Base-by-base conservation (phyloP, 768 basidiomycete species). In the Pleurotus eryngii region DNA sequence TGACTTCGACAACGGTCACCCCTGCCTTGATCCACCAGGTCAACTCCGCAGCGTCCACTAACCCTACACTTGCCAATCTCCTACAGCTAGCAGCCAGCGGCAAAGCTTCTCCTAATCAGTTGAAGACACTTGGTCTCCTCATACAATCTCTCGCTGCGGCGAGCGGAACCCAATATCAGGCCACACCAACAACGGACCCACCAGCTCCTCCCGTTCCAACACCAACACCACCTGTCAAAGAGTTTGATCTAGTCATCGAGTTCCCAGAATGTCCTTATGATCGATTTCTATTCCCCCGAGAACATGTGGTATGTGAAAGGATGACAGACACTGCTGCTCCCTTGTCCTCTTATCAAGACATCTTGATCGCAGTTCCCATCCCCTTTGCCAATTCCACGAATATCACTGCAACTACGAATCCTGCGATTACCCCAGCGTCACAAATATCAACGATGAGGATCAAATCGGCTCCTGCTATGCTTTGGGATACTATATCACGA, bases 201-300 rank as follows among this genome's bases (percentile, higher is more conserved):
- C 47, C 63, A 3, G 49, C 58, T 51, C 46, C 46, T 30, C 30
- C 56, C 40, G 24, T 65, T 17, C 59, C 63, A 12, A 30, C 55
- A 12, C 15, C 60, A 37, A 59, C 68, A 42, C 63, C 43, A 43
- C 65, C 80, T 15, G 65, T 77, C 35, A 85, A 80, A 64, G 80
- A 82, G n/a, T 89, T 85, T 63, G 90, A 92, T 65, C 65, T 92
- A 1, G 81, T 91, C 20, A 64, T 92, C 51, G 87, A 89, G 64
- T 91, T 89, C 61, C 72, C 77, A 49, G 90, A 91, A 63, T 70
- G 73, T 4, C 75, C 82, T 2, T 73, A 74, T 43, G 87, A 89
- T 47, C 80, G 84, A n/a, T 86, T 83, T 81, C 62, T 87, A 5
- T 74, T 92, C 55, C 89, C 90, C 51, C 81, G 87, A 30, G 83